phyloP scores from a whole-genome alignment of 352 stramenopile genomes.

The Globisporangium yorkense region DNA sequence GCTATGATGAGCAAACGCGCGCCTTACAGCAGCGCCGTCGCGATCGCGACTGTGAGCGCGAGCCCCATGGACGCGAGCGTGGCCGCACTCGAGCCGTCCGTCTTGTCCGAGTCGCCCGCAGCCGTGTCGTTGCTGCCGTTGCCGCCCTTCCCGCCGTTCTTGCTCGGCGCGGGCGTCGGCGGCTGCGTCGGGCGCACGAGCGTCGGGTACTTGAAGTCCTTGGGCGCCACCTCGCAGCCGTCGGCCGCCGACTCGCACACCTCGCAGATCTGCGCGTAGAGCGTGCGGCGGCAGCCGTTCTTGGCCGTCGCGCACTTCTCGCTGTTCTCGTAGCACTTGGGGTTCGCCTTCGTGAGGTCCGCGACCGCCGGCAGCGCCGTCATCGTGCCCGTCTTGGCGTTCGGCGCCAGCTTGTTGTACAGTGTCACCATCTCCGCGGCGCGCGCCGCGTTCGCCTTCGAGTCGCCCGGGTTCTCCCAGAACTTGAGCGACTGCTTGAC shows the following conservation, averaged over 20 bases:
- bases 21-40: conserved; percentile 25
- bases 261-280: conserved; percentile 62
- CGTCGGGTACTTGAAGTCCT: conserved; percentile 40
- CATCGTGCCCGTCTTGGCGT: conserved; percentile 37
- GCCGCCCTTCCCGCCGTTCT: conserved; percentile 10
- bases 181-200: conserved; percentile 13
- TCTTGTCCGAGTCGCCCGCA: neutral
- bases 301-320: conserved; percentile 31
- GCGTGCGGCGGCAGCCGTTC: conserved; percentile 44
- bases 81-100: neutral
- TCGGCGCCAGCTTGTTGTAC: conserved; percentile 44
- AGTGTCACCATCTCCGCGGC: conserved; percentile 34
- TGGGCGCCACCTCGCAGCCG: conserved; percentile 20
- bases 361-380: conserved; percentile 33
- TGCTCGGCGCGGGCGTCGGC: conserved; percentile 8
- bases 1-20: neutral
- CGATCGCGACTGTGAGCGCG: conserved; percentile 14
- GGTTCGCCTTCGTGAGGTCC: conserved; percentile 38
- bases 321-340: conserved; percentile 68
- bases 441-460: conserved; percentile 37
- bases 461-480: conserved; percentile 47
- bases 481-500: conserved; percentile 45
- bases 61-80: conserved; percentile 17
- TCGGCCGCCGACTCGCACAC: conserved; percentile 25
- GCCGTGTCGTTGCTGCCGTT: conserved; percentile 4